These are phyloP conservation scores for Agrocybe chaxingu DNA, from an alignment of 768 basidiomycete genomes.

Conservation along the genomic window DNA sequence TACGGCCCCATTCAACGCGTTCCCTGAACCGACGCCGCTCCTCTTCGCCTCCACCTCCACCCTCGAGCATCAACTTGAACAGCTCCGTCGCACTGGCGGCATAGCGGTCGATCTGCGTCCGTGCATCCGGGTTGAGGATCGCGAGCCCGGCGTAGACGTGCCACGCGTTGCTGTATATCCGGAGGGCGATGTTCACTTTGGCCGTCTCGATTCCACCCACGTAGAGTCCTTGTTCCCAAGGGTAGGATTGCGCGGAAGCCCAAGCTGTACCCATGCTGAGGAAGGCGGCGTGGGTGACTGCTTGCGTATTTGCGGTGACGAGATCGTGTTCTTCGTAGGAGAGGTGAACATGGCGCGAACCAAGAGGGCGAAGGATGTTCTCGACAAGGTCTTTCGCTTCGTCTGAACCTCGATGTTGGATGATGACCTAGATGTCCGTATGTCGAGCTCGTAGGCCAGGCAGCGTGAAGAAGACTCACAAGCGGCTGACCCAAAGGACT, in stretches of 20 bases:
- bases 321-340: conserved; percentile 96
- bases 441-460: neutral
- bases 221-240: conserved; percentile 95
- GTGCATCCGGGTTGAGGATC: conserved; percentile 90
- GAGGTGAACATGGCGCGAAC: conserved; percentile 85
- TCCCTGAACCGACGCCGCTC: conserved; percentile 51
- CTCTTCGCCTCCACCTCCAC: conserved; percentile 33
- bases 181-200: conserved; percentile 94
- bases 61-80: conserved; percentile 92
- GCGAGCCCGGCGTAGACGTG: conserved; percentile 99
- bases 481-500: conserved; percentile 87
- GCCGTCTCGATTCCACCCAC: conserved; percentile 97
- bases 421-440: conserved; percentile 62
- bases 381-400: conserved; percentile 76
- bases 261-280: conserved; percentile 99
- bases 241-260: conserved; percentile 73
- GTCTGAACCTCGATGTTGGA: conserved; percentile 80
- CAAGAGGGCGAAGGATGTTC: conserved; percentile 72
- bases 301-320: conserved; percentile 97
- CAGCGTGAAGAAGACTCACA: conserved; percentile 38
- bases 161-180: conserved; percentile 97
- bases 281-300: conserved; percentile 97
- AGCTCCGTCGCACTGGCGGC: conserved; percentile 82
- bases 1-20: conserved; percentile 71
- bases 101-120: conserved; percentile 87